Conservation (phyloP, 2,329 filamentous ascomycete genomes). For the Helicocarpus griseus region DNA sequence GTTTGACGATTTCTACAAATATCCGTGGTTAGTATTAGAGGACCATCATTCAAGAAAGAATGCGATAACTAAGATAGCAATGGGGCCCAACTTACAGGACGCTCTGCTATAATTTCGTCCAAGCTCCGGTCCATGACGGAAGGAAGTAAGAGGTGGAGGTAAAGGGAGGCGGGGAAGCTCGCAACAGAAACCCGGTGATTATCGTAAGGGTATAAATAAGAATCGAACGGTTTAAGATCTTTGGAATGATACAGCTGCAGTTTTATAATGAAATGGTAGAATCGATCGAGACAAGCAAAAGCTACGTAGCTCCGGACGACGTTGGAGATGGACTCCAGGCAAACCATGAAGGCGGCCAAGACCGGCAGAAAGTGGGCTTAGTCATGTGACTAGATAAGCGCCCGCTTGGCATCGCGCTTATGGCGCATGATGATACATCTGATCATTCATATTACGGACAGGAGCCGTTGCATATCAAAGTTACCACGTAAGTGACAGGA, state of each 20-base stretch:
- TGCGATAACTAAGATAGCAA: too few species aligned
- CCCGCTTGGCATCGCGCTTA: not conserved
- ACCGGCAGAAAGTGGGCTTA: not conserved
- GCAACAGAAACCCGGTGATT: not conserved
- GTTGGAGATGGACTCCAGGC: not conserved
- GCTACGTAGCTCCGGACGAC: not conserved
- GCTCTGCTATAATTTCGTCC: constrained; percentile 55
- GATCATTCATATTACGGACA: too few species aligned
- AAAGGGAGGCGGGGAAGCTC: not conserved
- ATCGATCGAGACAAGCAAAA: not conserved
- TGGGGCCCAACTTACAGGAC: constrained; percentile 47
- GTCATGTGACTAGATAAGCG: not conserved
- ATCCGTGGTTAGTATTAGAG: not conserved
- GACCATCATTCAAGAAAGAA: too few species aligned
- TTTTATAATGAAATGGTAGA: not conserved
- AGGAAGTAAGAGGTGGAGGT: not conserved
- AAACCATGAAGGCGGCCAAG: not conserved
- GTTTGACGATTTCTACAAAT: constrained; percentile 12
- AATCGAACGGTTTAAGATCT: not conserved
- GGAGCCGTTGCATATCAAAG: too few species aligned
- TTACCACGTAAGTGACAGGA: too few species aligned
- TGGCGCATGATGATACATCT: too few species aligned
- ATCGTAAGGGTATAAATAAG: not conserved
- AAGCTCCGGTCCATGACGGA: constrained; percentile 52
- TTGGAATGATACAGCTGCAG: not conserved